These are phyloP conservation scores for Scheffersomyces insectosa DNA, from an alignment of 1,139 yeast species.

Conservation along the genomic window DNA sequence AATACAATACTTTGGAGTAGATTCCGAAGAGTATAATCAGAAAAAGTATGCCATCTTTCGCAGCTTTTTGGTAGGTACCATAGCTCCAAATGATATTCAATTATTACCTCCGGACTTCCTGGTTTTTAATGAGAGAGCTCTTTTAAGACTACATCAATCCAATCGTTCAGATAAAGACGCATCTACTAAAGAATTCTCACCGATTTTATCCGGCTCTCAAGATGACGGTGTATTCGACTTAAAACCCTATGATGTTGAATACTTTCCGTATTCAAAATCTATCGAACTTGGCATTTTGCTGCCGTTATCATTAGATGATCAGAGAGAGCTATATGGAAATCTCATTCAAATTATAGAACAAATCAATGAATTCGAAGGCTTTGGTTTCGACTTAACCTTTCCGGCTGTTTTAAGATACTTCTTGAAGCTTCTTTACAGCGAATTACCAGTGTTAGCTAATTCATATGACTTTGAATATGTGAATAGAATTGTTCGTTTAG, in stretches of 20 bases:
- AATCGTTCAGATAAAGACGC: conserved; percentile 7
- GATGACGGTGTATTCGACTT: background rate
- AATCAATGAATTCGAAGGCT: conserved; percentile 27
- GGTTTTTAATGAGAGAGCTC: conserved; percentile 13
- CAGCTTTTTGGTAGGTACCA: conserved; percentile 18
- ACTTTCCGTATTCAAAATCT: background rate
- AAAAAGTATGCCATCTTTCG: conserved; percentile 18
- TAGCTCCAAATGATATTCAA: conserved; percentile 4
- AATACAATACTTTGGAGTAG: conserved; percentile 26
- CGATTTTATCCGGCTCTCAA: too few species aligned
- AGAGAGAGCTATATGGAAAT: conserved; percentile 15
- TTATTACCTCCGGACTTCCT: conserved; percentile 18
- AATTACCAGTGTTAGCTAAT: conserved; percentile 18
- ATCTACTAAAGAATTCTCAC: background rate
- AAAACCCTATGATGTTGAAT: background rate
- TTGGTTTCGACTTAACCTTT: conserved; percentile 27
- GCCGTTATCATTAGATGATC: conserved; percentile 18
- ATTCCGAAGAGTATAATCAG: conserved; percentile 18
- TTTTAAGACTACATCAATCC: too few species aligned
- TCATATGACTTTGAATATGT: conserved; percentile 26
- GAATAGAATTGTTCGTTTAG: conserved; percentile 19
- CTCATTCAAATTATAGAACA: conserved; percentile 29
- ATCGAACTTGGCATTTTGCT: conserved; percentile 1
- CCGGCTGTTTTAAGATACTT: conserved; percentile 24
- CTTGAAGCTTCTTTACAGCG: conserved; percentile 20